Percentiles rank a stretch among this genome's conserved stretches.
These are phyloP conservation scores for Rhododendron ovatum DNA, from an alignment of 148 eudicot species.

Conservation along the genomic window DNA sequence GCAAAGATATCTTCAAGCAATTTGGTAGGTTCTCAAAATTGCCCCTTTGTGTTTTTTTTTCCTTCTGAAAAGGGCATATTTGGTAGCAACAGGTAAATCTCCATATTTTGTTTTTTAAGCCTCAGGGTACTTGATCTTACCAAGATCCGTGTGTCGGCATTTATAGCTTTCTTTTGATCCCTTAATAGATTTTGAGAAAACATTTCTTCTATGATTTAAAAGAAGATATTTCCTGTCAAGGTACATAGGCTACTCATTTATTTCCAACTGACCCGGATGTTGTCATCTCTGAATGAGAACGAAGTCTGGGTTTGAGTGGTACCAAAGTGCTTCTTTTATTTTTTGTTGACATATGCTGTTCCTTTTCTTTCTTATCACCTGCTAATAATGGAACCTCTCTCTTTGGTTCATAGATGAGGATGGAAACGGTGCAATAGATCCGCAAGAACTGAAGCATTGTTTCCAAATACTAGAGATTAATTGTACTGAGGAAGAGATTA, in stretches of 20 bases:
- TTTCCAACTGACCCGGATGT: background rate
- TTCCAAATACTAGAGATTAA: constrained; percentile 60
- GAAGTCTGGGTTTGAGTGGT: background rate
- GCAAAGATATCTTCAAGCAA: constrained; percentile 63
- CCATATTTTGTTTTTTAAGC: background rate
- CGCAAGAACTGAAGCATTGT: constrained; percentile 63
- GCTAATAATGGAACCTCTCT: background rate
- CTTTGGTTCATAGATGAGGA: constrained; percentile 55
- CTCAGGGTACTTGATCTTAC: background rate
- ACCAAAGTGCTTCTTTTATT: background rate
- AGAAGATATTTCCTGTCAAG: background rate
- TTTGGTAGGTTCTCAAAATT: constrained; percentile 50
- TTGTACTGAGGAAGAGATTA: constrained; percentile 70
- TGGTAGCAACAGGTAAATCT: background rate
- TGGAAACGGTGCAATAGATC: constrained; percentile 70
- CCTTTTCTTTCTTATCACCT: constrained; percentile 5
- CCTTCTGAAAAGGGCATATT: background rate
- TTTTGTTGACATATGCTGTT: background rate
- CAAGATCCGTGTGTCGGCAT: background rate
- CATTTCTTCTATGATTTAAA: background rate
- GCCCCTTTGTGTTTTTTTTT: background rate
- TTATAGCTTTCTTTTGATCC: background rate
- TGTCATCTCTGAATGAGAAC: background rate
- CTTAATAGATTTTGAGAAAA: background rate
- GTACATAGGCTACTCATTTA: background rate